These are phyloP conservation scores for Oryza rufipogon DNA, from an alignment of 176 grass and related monocot species.

Conservation along the genomic window DNA sequence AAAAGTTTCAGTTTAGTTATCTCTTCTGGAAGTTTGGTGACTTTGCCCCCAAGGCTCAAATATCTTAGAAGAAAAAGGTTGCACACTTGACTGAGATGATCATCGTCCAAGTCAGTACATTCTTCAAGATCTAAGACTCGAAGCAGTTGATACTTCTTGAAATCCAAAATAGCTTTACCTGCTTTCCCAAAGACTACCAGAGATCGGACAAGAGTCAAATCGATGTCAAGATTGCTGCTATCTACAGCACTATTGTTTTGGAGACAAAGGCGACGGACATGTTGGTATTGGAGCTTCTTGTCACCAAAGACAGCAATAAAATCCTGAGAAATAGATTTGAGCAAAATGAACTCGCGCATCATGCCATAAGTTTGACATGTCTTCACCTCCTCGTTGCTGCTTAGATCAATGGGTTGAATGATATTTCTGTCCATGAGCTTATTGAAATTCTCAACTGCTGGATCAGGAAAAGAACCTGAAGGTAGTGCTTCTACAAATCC, in stretches of 20 bases:
- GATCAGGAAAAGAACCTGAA: not conserved
- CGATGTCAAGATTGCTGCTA: not conserved
- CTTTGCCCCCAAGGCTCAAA: conserved; percentile 8
- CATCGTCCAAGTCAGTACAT: not conserved
- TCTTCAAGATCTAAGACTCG: conserved; percentile 20
- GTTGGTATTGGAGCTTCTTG: not conserved
- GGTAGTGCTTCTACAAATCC: not conserved
- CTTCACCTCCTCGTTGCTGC: conserved; percentile 5
- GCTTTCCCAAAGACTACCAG: conserved; percentile 8
- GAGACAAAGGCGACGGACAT: conserved; percentile 21
- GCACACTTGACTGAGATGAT: conserved; percentile 12
- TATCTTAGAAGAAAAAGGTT: conserved; percentile 11
- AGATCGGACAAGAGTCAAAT: conserved; percentile 13
- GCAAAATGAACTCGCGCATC: conserved; percentile 26
- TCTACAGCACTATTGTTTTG: not conserved
- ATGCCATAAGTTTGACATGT: conserved; percentile 23
- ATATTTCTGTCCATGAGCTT: not conserved
- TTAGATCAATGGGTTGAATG: not conserved
- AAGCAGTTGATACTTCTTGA: conserved; percentile 15
- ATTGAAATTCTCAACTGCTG: not conserved
- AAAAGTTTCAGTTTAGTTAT: conserved; percentile 7
- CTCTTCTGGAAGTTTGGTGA: conserved; percentile 17
- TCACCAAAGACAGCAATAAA: not conserved
- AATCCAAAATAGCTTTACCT: not conserved
- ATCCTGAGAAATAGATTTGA: not conserved